phyloP scores from a whole-genome alignment of 495 filamentous ascomycete species.

The Podospora comata region DNA sequence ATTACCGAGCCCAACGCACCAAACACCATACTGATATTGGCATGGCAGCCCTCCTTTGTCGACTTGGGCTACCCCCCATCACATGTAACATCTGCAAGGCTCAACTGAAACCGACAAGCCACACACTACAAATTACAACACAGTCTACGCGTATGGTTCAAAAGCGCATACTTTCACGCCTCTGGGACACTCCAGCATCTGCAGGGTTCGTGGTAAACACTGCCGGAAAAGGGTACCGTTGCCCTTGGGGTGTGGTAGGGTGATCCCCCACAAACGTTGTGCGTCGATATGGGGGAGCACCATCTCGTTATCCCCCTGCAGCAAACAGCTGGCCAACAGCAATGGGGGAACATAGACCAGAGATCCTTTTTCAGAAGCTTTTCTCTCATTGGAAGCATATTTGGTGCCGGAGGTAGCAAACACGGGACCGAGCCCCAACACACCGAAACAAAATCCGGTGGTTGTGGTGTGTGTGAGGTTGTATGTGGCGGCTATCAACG shows the following conservation, averaged over 20 bases:
- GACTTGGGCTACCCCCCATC: background rate
- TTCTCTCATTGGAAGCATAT: background rate
- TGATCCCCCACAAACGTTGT: background rate
- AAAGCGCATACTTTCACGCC: background rate
- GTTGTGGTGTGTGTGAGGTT: background rate
- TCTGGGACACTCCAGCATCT: background rate
- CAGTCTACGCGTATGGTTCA: background rate
- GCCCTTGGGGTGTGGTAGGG: background rate
- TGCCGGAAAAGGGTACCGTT: background rate
- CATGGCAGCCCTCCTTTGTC: background rate
- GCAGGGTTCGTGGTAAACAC: background rate
- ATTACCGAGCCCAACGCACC: background rate
- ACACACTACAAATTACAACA: background rate
- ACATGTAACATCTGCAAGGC: background rate
- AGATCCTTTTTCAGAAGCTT: background rate
- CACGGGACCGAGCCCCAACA: background rate
- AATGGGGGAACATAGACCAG: background rate
- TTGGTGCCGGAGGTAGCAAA: background rate
- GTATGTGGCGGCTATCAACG: background rate
- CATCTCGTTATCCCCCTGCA: background rate
- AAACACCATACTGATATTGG: background rate
- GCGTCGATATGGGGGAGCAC: background rate
- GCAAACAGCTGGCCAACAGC: background rate
- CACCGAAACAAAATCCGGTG: background rate
- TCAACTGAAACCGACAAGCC: background rate